These are phyloP conservation scores for Scedosporium boydii DNA, from an alignment of 2,329 filamentous ascomycete genomes.

Conservation along the genomic window DNA sequence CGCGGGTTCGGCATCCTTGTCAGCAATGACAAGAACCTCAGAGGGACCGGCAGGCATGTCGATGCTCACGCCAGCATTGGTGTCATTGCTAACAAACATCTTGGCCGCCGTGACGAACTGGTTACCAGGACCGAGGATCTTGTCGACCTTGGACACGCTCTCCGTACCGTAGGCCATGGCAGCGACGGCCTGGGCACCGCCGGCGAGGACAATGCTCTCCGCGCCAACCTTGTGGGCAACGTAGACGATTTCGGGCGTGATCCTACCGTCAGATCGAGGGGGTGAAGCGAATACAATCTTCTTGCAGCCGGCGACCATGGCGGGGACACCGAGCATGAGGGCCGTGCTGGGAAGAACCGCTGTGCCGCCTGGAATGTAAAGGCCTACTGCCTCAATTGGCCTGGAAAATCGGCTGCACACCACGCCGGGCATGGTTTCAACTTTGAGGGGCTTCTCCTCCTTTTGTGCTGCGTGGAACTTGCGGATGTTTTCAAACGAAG, in stretches of 20 bases:
- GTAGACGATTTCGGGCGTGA: constrained; percentile 96
- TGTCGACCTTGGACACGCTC: constrained; percentile 91
- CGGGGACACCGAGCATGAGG: constrained; percentile 94
- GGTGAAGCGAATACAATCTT: constrained; percentile 91
- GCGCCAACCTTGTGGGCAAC: constrained; percentile 94
- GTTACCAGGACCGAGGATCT: constrained; percentile 95
- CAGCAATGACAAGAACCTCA: constrained; percentile 92
- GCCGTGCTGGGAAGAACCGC: constrained; percentile 95
- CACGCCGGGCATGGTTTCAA: constrained; percentile 97
- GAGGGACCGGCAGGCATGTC: constrained; percentile 98
- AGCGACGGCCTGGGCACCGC: constrained; percentile 89
- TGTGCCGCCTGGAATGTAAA: constrained; percentile 93
- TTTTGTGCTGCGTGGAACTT: constrained; percentile 90
- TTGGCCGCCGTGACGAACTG: constrained; percentile 98
- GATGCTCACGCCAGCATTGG: constrained; percentile 87
- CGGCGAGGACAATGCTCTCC: constrained; percentile 89
- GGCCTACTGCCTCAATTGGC: constrained; percentile 88
- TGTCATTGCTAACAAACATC: constrained; percentile 97
- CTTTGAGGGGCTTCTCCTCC: constrained; percentile 68
- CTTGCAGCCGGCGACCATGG: constrained; percentile 93
- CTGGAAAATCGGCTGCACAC: constrained; percentile 87
- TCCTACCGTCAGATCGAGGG: constrained; percentile 76
- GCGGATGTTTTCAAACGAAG: constrained; percentile 87
- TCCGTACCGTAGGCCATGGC: constrained; percentile 97
- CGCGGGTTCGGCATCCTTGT: constrained; percentile 77